Evolutionary conservation across 176 grass and related monocot genomes (phyloP).

Genomic region (Cocos nucifera): DNA sequence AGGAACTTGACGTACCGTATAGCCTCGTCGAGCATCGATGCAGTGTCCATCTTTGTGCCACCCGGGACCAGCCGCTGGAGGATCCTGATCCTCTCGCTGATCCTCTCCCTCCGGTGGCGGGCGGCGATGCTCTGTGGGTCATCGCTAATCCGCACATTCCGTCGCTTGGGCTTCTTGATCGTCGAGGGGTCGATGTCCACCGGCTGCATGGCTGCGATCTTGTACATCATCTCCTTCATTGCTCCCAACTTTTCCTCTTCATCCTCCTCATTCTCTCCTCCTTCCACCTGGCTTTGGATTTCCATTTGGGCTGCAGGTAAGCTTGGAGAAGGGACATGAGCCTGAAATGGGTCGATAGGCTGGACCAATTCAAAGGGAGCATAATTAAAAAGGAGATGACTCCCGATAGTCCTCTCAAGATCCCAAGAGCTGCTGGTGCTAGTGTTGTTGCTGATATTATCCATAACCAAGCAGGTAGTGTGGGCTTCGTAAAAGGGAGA

Average conservation of each 20-base stretch:
- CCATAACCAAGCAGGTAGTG: constrained; percentile 19
- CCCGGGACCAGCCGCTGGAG: constrained; percentile 82
- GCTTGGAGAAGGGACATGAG: constrained; percentile 10
- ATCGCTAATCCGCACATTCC: constrained; percentile 89
- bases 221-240: constrained; percentile 99
- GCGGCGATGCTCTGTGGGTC: constrained; percentile 87
- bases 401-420: constrained; percentile 75
- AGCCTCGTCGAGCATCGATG: constrained; percentile 88
- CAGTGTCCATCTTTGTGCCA: constrained; percentile 93
- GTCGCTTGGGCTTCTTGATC: constrained; percentile 64
- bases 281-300: no score
- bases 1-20: constrained; percentile 96
- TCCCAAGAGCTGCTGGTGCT: constrained; percentile 89
- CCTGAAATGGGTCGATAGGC: constrained; percentile 25
- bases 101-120: constrained; percentile 73
- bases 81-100: constrained; percentile 89
- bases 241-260: constrained; percentile 62
- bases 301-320: constrained; percentile 2
- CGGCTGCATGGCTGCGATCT: constrained; percentile 86
- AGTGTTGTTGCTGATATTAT: constrained; percentile 56
- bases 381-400: constrained; percentile 71
- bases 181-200: constrained; percentile 89
- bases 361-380: constrained; percentile 23
- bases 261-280: no score
- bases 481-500: no score